Percentiles rank a stretch among this genome's conserved stretches.
Conservation (phyloP, 257 asterid species). For the Thymus mandschuricus region DNA sequence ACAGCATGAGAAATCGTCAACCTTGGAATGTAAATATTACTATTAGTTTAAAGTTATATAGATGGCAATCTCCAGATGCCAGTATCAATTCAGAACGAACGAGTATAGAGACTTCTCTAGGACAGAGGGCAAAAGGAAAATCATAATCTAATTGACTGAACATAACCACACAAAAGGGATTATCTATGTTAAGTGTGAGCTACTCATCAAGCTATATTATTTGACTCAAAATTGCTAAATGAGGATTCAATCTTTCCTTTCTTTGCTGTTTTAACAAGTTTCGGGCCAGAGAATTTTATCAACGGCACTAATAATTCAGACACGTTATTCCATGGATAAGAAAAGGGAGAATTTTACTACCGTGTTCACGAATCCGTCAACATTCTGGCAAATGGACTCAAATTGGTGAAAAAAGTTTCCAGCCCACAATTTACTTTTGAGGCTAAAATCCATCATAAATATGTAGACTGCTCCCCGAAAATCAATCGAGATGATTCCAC, state of each 20-base stretch:
- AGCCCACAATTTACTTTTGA: constrained; percentile 54
- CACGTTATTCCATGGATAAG: neutral
- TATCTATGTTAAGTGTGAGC: neutral
- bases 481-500: constrained; percentile 25
- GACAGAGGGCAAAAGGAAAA: neutral
- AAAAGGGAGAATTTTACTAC: constrained; percentile 34
- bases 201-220: constrained; percentile 1
- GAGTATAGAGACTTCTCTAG: neutral
- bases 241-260: neutral
- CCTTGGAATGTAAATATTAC: neutral
- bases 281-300: neutral
- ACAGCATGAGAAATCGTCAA: neutral
- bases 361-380: constrained; percentile 71
- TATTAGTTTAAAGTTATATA: too few relatives aligned
- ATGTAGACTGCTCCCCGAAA: constrained; percentile 1
- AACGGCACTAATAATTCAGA: constrained; percentile 21
- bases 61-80: neutral
- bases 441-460: constrained; percentile 44
- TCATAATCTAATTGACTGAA: constrained; percentile 2
- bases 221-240: neutral
- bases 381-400: constrained; percentile 66
- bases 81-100: neutral
- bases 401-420: constrained; percentile 69
- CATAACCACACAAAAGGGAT: constrained; percentile 13
- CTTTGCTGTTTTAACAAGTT: neutral